Evolutionary conservation across 768 basidiomycete species (phyloP), one percentile per base, ranked within the genome.

Genomic region (Phanerochaete carnosa): DNA sequence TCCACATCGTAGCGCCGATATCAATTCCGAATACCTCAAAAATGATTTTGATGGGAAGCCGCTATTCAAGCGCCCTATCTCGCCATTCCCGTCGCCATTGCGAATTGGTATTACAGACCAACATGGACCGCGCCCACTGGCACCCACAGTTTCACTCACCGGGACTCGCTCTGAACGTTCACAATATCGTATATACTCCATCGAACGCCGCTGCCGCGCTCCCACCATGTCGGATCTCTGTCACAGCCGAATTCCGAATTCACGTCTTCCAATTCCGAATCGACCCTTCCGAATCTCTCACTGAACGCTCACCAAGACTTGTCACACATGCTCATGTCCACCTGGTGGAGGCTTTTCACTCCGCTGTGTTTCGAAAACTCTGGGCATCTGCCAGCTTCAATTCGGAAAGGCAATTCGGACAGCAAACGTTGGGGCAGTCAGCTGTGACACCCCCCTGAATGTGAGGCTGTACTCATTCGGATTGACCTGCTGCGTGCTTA

Each of bases 11-110:
- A 19, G 39, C 39, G 4, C 4, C 19, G 49, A 54, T 50, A 62
- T 22, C 19, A 28, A 62, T 62, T 62, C 61, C 56, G 61, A 62
- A 62, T 62, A 62, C 37, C 56, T 45, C 29, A 33, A 4, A 39
- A 54, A 16, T 3, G 60, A 33, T 55, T 25, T 46, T 45, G 55
- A 51, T 37, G 46, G n/a, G 28, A 55, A 55, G n/a, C 37, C 35
- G 28, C 33, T 23, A 15, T 23, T 2, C 22, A 39, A 37, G 25
- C 35, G 32, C 51, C 29, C 35, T 23, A 25, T 13, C 22, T 13
- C 54, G 54, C 33, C 54, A 33, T 33, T 28, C 54, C 54, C 37
- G 35, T 25, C 52, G 26, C 12, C 12, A 9, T 35, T 33, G 30
- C 15, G 30, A 55, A 35, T 55, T 39, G 51, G n/a, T 39, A 55